These are phyloP conservation scores for Podila horticola DNA, from an alignment of 192 early-diverging fungal species.

Conservation along the genomic window DNA sequence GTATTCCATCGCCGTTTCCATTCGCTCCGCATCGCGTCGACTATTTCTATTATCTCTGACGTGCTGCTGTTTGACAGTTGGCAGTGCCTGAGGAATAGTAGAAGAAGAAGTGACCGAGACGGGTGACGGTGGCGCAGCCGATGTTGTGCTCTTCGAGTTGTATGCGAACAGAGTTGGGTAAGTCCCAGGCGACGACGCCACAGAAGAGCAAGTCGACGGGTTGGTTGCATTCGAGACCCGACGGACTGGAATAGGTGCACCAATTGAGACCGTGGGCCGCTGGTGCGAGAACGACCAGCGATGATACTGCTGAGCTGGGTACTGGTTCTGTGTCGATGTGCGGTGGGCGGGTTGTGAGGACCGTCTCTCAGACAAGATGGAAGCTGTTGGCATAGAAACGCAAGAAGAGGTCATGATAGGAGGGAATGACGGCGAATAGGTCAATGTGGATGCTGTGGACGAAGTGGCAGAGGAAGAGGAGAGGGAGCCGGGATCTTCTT, in stretches of 20 bases:
- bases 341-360: neutral
- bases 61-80: no score
- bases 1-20: no score
- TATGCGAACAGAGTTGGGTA: conserved; percentile 25
- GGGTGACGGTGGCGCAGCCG: conserved; percentile 3
- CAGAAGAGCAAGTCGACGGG: conserved; percentile 21
- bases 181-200: conserved; percentile 11
- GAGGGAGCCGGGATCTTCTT: conserved; percentile 20
- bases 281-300: neutral
- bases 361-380: neutral
- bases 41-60: no score
- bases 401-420: neutral
- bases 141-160: neutral
- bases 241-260: conserved; percentile 11
- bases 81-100: no score
- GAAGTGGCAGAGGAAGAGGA: conserved; percentile 30
- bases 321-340: neutral
- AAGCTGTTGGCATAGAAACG: conserved; percentile 10
- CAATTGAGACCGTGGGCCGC: conserved; percentile 21
- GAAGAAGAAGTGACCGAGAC: neutral
- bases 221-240: conserved; percentile 13
- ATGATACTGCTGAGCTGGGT: neutral
- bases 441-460: neutral
- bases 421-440: neutral
- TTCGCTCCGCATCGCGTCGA: no score